Evolutionary conservation across 148 eudicot species (phyloP), one percentile per base, ranked within the genome.

Genomic region (Amaranthus hypochondriacus): DNA sequence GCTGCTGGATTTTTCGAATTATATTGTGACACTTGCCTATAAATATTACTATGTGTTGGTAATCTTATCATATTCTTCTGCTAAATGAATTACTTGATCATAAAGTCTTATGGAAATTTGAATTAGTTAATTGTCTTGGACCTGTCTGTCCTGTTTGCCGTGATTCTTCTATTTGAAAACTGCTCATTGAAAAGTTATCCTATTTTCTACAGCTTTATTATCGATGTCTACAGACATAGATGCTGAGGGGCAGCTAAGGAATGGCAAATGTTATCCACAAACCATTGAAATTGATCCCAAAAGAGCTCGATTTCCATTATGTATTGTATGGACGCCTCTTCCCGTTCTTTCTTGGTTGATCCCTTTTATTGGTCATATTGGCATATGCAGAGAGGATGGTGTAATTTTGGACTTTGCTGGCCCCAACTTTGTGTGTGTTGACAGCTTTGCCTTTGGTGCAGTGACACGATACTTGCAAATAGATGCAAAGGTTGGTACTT

Each of bases 351-450:
- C 98, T 49, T 95, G 98, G 97, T 76, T 95, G 76, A 62, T 90
- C 69, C 98, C 98, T 77, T 92, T 92, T 73, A 85, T 95, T 51
- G 98, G 98, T 54, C 97, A 92, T 67, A 75, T 90, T 51, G 98
- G 98, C 71, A 90, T 95, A 62, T 88, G 97, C 83, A 87, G 98
- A 84, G 96, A 95, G 80, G 96, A 95, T 81, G 98, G 98, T 21
- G 92, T 90, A 13, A 92, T 95, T 62, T 76, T 92, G 78, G 98
- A 95, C 80, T 95, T 95, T 84, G 97, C 97, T 5, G 98, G 98
- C 73, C 97, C 98, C 13, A 95, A 95, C 79, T 92, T 83, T 79
- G 97, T 95, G 0, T 86, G 88, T 71, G 98, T 95, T 48, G 98
- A 95, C 78, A 86, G 86, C 77, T 95, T 95, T 74, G 82, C 98